Percentiles rank a stretch among this genome's conserved stretches.
Evolutionary conservation across 306 rosid species (phyloP).

Genomic region (Gastrolobium villosum): DNA sequence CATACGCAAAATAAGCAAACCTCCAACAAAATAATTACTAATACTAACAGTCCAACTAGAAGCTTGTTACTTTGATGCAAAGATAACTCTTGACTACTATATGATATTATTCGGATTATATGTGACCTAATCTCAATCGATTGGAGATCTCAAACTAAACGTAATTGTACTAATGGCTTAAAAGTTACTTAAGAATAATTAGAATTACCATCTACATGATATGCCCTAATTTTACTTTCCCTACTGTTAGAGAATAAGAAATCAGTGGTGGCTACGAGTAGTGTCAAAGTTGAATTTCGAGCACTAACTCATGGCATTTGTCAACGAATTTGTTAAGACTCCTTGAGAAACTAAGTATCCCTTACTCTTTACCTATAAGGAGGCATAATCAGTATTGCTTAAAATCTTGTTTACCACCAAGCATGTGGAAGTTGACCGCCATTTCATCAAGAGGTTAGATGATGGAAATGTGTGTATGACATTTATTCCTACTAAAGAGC

Average conservation of each 20-base stretch:
- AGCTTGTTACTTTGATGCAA: not conserved
- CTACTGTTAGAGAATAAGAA: not conserved
- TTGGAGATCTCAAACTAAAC: slow-evolving; percentile 32
- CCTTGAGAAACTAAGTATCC: too few relatives aligned
- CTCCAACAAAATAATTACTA: slow-evolving; percentile 15
- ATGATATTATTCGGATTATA: not conserved
- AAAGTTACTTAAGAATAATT: not conserved
- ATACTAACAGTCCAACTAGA: slow-evolving; percentile 24
- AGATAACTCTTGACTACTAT: slow-evolving; percentile 5
- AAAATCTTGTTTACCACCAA: too few relatives aligned
- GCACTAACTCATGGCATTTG: too few relatives aligned
- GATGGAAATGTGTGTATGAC: too few relatives aligned
- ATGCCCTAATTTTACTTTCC: slow-evolving; percentile 2
- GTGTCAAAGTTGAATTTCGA: too few relatives aligned
- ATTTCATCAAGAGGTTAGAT: too few relatives aligned
- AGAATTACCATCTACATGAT: slow-evolving; percentile 4
- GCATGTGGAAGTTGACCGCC: too few relatives aligned
- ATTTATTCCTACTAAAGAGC: too few relatives aligned
- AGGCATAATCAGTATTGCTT: too few relatives aligned
- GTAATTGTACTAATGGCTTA: not conserved
- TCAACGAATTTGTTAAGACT: too few relatives aligned
- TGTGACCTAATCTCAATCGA: not conserved
- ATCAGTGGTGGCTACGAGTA: too few relatives aligned
- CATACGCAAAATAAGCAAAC: slow-evolving; percentile 39
- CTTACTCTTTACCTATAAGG: too few relatives aligned